A percentile compares a stretch with the other conserved stretches of the same genome.
Evolutionary conservation across 2,329 filamentous ascomycete genomes (phyloP).

Genomic region (Pseudocercospora cruenta): DNA sequence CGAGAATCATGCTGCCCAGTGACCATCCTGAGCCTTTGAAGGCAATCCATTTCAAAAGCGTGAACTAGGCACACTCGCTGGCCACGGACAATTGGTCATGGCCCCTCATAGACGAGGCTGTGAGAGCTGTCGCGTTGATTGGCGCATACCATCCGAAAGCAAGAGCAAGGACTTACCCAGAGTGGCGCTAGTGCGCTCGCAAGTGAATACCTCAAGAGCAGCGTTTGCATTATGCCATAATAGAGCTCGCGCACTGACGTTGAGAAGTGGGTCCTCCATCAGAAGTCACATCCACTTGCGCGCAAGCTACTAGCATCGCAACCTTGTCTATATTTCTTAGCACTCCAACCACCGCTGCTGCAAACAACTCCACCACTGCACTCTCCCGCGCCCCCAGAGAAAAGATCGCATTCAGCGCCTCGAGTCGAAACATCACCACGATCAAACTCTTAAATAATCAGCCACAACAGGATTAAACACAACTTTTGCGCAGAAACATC

Average conservation of each 20-base stretch:
- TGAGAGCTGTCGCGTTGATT: background rate
- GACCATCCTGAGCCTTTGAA: background rate
- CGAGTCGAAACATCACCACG: too few species aligned
- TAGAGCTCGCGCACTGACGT: background rate
- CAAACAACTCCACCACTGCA: too few species aligned
- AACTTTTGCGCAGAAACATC: too few species aligned
- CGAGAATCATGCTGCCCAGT: background rate
- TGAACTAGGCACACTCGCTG: background rate
- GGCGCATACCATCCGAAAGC: background rate
- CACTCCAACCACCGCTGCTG: background rate
- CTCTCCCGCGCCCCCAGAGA: too few species aligned
- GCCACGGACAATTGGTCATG: background rate
- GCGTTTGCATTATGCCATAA: background rate
- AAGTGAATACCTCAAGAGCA: background rate
- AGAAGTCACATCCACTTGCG: background rate
- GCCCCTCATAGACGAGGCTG: background rate
- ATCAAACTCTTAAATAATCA: too few species aligned
- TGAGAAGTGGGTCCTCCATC: background rate
- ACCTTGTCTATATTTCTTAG: background rate
- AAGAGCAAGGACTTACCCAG: background rate
- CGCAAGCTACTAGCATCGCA: background rate
- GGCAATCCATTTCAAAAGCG: background rate
- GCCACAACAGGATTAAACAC: too few species aligned
- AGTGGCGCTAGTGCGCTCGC: background rate
- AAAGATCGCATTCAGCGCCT: too few species aligned